These are phyloP conservation scores for Nothophytophthora sp. DNA, from an alignment of 352 stramenopile genomes.

Conservation along the genomic window DNA sequence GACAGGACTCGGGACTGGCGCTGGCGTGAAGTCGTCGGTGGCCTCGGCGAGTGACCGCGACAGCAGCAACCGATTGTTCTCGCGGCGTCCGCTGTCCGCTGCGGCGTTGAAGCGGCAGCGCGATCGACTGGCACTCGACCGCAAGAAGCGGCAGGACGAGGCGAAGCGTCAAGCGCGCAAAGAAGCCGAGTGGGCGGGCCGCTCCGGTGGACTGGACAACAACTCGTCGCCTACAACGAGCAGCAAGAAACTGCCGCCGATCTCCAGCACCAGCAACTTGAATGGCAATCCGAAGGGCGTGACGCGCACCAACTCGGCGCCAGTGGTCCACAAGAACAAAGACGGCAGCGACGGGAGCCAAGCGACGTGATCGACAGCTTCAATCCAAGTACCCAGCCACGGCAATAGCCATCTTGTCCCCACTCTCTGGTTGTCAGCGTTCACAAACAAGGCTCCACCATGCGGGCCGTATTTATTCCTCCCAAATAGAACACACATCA, in stretches of 20 bases:
- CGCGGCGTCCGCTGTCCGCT: constrained; percentile 52
- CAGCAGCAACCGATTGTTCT: constrained; percentile 65
- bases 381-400: too few species aligned
- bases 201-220: constrained; percentile 68
- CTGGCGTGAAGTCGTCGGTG: constrained; percentile 20
- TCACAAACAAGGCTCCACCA: constrained; percentile 3
- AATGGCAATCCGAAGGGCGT: constrained; percentile 25
- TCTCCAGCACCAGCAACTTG: constrained; percentile 21
- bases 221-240: constrained; percentile 24
- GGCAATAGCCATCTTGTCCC: constrained; percentile 9
- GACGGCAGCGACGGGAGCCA: constrained; percentile 19
- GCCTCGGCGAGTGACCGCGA: constrained; percentile 43
- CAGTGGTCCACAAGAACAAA: constrained; percentile 60
- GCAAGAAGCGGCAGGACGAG: constrained; percentile 71
- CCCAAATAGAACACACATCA: constrained; percentile 15
- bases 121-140: constrained; percentile 58
- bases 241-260: constrained; percentile 71
- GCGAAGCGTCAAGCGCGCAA: constrained; percentile 51
- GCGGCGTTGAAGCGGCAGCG: constrained; percentile 77
- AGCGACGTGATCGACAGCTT: constrained; percentile 21
- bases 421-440: constrained; percentile 9
- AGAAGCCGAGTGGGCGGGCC: constrained; percentile 80
- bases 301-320: constrained; percentile 62
- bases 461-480: constrained; percentile 23
- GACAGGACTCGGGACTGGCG: constrained; percentile 19